phyloP scores from a whole-genome alignment of 148 eudicot genomes.

The Rhododendron ovatum region DNA sequence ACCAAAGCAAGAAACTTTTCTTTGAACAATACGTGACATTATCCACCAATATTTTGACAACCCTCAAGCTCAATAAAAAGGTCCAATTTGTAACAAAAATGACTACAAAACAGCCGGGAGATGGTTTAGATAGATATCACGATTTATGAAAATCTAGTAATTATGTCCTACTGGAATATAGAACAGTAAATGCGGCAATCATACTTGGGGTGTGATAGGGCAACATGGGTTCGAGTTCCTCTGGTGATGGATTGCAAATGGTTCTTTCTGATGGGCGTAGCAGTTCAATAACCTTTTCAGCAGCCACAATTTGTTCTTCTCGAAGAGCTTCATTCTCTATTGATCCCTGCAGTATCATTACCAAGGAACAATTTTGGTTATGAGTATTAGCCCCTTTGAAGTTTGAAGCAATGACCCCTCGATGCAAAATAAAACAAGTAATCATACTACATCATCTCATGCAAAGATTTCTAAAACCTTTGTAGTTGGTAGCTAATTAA shows the following conservation, averaged over 20 bases:
- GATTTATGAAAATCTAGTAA: not conserved
- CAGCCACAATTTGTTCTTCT: conserved; percentile 48
- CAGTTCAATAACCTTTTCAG: conserved; percentile 53
- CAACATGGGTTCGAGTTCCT: conserved; percentile 10
- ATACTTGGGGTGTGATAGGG: conserved; percentile 48
- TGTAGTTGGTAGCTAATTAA: not conserved
- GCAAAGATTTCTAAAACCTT: not conserved
- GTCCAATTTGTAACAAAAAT: no score
- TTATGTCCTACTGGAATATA: conserved; percentile 23
- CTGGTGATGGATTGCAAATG: conserved; percentile 4
- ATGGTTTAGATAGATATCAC: not conserved
- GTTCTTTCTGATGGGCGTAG: conserved; percentile 38
- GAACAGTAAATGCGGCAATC: conserved; percentile 70
- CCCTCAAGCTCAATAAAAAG: no score
- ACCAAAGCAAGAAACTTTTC: not conserved
- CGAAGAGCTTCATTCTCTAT: conserved; percentile 46
- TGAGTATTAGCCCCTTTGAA: not conserved
- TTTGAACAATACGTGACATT: not conserved
- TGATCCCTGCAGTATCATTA: conserved; percentile 41
- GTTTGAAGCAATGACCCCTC: no score
- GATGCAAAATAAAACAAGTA: no score
- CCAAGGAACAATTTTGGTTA: not conserved
- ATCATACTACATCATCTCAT: no score
- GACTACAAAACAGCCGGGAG: not conserved
- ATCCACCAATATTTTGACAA: not conserved